Conservation (phyloP, 139 green algal genomes). For the Mesotaenium endlicherianum region DNA sequence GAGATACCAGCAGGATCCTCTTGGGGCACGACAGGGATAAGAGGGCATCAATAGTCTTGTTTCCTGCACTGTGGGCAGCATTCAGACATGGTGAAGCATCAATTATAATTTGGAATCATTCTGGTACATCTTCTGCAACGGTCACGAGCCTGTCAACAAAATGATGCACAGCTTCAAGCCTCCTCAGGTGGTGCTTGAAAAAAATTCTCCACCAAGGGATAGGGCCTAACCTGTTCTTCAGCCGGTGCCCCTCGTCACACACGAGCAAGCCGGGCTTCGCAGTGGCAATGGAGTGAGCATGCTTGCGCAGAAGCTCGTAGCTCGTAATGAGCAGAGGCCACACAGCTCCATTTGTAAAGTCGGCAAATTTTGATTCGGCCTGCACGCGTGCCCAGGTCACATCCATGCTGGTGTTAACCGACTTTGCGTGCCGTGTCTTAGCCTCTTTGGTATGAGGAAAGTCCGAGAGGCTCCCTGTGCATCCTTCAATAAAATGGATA, state of each 20-base stretch:
- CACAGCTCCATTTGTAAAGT: constrained; percentile 42
- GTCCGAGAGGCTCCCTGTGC: background rate
- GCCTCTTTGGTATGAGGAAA: background rate
- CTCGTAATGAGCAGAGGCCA: constrained; percentile 64
- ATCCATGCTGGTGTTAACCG: background rate
- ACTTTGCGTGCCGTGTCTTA: background rate
- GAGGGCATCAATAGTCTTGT: constrained; percentile 47
- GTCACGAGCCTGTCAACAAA: too few relatives aligned
- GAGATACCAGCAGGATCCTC: constrained; percentile 31
- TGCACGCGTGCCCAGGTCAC: constrained; percentile 45
- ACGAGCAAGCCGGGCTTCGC: constrained; percentile 36
- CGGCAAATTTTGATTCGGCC: constrained; percentile 68
- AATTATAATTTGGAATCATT: background rate
- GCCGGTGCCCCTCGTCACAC: constrained; percentile 95
- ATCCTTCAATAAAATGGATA: background rate
- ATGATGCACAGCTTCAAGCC: too few relatives aligned
- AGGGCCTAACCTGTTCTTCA: constrained; percentile 83
- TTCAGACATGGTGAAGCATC: background rate
- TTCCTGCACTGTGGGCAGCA: constrained; percentile 33
- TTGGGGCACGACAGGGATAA: constrained; percentile 19
- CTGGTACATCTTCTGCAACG: too few relatives aligned
- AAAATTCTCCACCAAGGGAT: background rate
- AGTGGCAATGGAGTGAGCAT: constrained; percentile 57
- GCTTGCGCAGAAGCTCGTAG: constrained; percentile 96
- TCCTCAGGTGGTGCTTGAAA: too few relatives aligned